Conservation (phyloP, 108 stramenopile species). For the Skeletonema menzelii region DNA sequence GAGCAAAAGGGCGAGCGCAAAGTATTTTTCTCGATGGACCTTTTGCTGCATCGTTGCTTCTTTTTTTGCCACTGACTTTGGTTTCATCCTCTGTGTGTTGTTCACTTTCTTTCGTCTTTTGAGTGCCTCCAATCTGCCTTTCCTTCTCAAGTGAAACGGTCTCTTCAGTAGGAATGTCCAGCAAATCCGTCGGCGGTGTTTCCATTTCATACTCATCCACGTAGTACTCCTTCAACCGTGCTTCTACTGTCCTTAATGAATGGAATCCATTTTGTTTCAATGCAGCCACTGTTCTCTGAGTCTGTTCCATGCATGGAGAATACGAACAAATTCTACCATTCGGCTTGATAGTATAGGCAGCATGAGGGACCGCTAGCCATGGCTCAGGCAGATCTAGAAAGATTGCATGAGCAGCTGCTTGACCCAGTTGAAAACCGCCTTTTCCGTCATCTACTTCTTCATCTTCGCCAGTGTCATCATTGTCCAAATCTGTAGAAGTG, state of each 20-base stretch:
- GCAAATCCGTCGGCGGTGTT: slow-evolving; percentile 51
- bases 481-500: neutral
- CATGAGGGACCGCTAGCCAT: slow-evolving; percentile 90
- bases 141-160: slow-evolving; percentile 25
- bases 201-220: slow-evolving; percentile 74
- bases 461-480: slow-evolving; percentile 1
- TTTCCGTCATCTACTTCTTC: slow-evolving; percentile 30
- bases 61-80: slow-evolving; percentile 20
- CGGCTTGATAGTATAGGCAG: slow-evolving; percentile 69
- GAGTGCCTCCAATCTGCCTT: slow-evolving; percentile 9
- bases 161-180: slow-evolving; percentile 35
- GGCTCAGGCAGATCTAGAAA: slow-evolving; percentile 95
- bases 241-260: slow-evolving; percentile 85
- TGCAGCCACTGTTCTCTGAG: slow-evolving; percentile 67
- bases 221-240: slow-evolving; percentile 77
- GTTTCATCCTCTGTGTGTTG: neutral
- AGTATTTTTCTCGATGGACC: slow-evolving; percentile 43
- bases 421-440: slow-evolving; percentile 72
- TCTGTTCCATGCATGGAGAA: slow-evolving; percentile 96
- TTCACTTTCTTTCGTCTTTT: slow-evolving; percentile 23
- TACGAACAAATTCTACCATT: slow-evolving; percentile 84
- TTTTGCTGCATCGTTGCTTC: neutral
- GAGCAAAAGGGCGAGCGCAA: slow-evolving; percentile 74
- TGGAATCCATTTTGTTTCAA: slow-evolving; percentile 77
- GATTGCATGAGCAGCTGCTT: slow-evolving; percentile 82